Conservation (phyloP, 148 eudicot species). For the Talinum fruticosum region DNA sequence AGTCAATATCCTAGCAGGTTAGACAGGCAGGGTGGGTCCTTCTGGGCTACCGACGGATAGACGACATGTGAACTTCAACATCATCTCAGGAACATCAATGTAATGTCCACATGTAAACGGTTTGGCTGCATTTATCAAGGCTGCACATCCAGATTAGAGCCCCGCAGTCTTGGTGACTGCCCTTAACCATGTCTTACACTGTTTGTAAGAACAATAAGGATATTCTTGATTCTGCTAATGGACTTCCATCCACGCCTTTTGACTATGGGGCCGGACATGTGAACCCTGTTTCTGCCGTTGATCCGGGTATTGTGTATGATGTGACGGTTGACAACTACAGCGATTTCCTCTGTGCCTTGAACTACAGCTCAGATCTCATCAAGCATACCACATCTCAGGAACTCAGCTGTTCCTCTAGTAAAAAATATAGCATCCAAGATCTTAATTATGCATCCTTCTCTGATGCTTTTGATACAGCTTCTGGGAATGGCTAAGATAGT, state of each 20-base stretch:
- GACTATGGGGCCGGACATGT: slow-evolving; percentile 86
- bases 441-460: slow-evolving; percentile 81
- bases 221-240: slow-evolving; percentile 59
- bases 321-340: slow-evolving; percentile 50
- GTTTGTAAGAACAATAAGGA: slow-evolving; percentile 48
- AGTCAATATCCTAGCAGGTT: slow-evolving; percentile 81
- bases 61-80: slow-evolving; percentile 68
- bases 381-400: slow-evolving; percentile 36
- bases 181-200: slow-evolving; percentile 74
- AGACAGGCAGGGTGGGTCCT: slow-evolving; percentile 73
- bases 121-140: slow-evolving; percentile 71
- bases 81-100: slow-evolving; percentile 93
- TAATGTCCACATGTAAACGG: slow-evolving; percentile 90
- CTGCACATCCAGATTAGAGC: slow-evolving; percentile 73
- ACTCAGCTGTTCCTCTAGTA: slow-evolving; percentile 39
- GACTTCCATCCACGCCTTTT: slow-evolving; percentile 57
- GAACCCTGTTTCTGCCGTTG: slow-evolving; percentile 58
- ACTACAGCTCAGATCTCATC: slow-evolving; percentile 50
- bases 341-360: slow-evolving; percentile 71
- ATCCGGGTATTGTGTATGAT: slow-evolving; percentile 85
- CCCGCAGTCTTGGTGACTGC: slow-evolving; percentile 83
- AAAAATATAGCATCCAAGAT: slow-evolving; percentile 49
- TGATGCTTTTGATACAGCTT: slow-evolving; percentile 53
- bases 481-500: slow-evolving; percentile 41
- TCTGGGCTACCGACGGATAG: slow-evolving; percentile 49